Percentiles rank a stretch among this genome's conserved stretches.
Evolutionary conservation across 345 rosid genomes (phyloP).

Genomic region (Salix caprea): DNA sequence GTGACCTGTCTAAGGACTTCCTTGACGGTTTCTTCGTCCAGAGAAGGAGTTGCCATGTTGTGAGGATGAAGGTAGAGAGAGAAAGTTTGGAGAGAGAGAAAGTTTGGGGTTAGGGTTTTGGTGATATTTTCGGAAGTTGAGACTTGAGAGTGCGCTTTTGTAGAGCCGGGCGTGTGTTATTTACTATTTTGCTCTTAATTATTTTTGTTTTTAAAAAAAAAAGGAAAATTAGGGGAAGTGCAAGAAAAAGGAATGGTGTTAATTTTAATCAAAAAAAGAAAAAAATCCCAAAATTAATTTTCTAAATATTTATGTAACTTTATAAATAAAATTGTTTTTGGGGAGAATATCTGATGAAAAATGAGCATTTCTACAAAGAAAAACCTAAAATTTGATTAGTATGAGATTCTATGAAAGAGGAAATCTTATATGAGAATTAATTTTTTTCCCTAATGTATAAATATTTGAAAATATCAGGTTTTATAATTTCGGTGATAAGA

Average conservation of each 20-base stretch:
- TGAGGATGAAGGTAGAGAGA: neutral
- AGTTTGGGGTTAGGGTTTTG: neutral
- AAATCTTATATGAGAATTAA: neutral
- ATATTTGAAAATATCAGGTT: too few species aligned
- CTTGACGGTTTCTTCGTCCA: slow-evolving; percentile 57
- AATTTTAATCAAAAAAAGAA: too few species aligned
- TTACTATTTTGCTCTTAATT: neutral
- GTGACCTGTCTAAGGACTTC: slow-evolving; percentile 78
- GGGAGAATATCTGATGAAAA: neutral
- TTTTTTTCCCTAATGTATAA: neutral
- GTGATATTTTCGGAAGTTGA: neutral
- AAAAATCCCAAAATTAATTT: neutral
- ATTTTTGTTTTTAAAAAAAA: too few species aligned
- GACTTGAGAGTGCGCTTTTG: neutral
- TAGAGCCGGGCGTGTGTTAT: neutral
- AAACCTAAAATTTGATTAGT: neutral
- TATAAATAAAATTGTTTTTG: too few species aligned
- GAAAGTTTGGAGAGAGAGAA: neutral
- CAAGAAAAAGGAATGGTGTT: neutral
- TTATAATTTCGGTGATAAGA: too few species aligned
- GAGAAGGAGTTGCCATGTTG: slow-evolving; percentile 50
- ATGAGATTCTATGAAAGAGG: too few species aligned
- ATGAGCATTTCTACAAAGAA: neutral
- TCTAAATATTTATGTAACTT: too few species aligned
- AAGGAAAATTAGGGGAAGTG: neutral